Evolutionary conservation across 2,329 filamentous ascomycete genomes (phyloP).

Genomic region (Ilyonectria destructans): DNA sequence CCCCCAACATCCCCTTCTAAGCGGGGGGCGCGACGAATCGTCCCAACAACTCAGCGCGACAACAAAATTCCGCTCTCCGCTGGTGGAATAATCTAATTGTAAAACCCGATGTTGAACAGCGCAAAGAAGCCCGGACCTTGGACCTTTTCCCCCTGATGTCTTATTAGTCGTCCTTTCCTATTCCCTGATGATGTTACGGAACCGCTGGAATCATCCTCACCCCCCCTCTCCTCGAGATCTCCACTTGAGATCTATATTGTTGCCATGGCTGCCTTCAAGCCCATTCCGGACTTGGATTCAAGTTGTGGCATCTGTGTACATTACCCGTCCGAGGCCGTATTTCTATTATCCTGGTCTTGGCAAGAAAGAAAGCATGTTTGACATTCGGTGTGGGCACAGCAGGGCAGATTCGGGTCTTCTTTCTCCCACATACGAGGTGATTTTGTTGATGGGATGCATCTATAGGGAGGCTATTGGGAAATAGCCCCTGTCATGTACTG

Average conservation of each 20-base stretch:
- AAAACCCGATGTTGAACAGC: constrained; percentile 45
- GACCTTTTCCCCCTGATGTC: constrained; percentile 47
- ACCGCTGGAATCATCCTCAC: constrained; percentile 31
- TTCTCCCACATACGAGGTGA: constrained; percentile 32
- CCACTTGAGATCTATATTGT: constrained; percentile 21
- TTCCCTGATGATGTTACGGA: constrained; percentile 43
- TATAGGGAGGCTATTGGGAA: constrained; percentile 39
- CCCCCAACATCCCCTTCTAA: constrained; percentile 79
- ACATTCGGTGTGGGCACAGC: constrained; percentile 31
- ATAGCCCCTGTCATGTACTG: constrained; percentile 49
- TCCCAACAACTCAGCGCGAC: constrained; percentile 40
- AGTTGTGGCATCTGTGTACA: constrained; percentile 48
- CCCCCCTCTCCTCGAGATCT: constrained; percentile 27
- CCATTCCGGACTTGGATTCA: constrained; percentile 9
- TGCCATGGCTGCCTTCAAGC: constrained; percentile 1
- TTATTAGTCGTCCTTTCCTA: constrained; percentile 50
- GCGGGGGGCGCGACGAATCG: constrained; percentile 29
- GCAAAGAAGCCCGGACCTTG: constrained; percentile 41
- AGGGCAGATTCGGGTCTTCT: constrained; percentile 21
- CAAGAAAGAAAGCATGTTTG: constrained; percentile 37
- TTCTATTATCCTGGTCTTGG: constrained; percentile 37
- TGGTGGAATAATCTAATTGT: constrained; percentile 51
- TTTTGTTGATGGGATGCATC: constrained; percentile 46
- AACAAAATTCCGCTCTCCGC: constrained; percentile 40
- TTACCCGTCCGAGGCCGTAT: constrained; percentile 44